Conservation (phyloP, 352 stramenopile genomes). For the Pythium insidiosum region DNA sequence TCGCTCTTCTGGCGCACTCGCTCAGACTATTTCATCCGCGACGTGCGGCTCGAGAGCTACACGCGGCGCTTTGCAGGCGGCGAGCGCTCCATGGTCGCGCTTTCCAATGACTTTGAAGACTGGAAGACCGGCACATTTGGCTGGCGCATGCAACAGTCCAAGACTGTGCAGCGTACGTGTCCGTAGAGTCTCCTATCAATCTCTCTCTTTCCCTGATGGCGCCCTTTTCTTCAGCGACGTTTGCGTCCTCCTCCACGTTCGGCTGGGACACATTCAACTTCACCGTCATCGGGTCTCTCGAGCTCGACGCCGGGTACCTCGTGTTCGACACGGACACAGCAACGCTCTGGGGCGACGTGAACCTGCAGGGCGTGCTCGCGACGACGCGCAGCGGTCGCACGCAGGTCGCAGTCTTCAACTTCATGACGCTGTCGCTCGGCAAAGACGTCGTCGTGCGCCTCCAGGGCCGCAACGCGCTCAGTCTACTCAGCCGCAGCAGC, state of each 20-base stretch:
- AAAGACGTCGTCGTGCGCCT: slow-evolving; percentile 77
- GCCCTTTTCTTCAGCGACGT: no score
- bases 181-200: no score
- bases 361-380: slow-evolving; percentile 44
- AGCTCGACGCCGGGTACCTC: slow-evolving; percentile 64
- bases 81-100: slow-evolving; percentile 43
- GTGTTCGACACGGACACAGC: slow-evolving; percentile 69
- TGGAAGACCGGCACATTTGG: slow-evolving; percentile 87
- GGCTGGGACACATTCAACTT: slow-evolving; percentile 62
- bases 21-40: slow-evolving; percentile 79
- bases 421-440: slow-evolving; percentile 91
- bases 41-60: slow-evolving; percentile 57
- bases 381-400: slow-evolving; percentile 62
- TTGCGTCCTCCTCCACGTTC: slow-evolving; percentile 5
- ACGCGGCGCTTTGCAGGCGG: slow-evolving; percentile 80
- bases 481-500: slow-evolving; percentile 88
- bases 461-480: slow-evolving; percentile 80
- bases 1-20: not conserved
- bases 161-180: no score
- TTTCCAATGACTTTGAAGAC: slow-evolving; percentile 95
- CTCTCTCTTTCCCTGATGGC: no score
- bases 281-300: slow-evolving; percentile 63
- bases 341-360: slow-evolving; percentile 45
- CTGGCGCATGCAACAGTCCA: slow-evolving; percentile 43
- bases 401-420: slow-evolving; percentile 93